Conservation (phyloP, 805 yeast genomes). For the Komagataella ulmi region DNA sequence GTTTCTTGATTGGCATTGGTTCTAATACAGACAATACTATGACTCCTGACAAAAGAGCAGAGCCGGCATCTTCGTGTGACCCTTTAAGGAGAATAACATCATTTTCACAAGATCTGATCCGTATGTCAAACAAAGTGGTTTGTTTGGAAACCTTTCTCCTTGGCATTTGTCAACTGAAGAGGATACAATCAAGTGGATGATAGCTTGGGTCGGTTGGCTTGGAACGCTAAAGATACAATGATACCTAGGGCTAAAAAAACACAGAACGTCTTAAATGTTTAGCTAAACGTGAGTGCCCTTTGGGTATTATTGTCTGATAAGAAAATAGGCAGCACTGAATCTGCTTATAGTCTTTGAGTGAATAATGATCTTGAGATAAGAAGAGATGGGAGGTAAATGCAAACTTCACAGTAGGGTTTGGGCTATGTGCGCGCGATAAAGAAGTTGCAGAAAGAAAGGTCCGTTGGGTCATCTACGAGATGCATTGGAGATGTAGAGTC, state of each 20-base stretch:
- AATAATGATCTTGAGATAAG: neutral
- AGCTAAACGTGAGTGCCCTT: neutral
- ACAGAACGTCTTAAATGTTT: neutral
- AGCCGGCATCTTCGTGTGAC: slow-evolving; percentile 58
- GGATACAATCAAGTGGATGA: neutral
- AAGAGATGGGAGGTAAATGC: neutral
- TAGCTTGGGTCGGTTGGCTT: neutral
- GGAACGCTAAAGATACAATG: neutral
- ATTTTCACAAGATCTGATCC: slow-evolving; percentile 55
- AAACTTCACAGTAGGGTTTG: neutral
- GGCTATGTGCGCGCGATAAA: neutral
- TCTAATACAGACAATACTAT: slow-evolving; percentile 68
- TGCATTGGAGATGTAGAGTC: neutral
- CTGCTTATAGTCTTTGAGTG: neutral
- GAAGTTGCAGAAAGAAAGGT: neutral
- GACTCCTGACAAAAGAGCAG: slow-evolving; percentile 64
- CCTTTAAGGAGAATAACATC: slow-evolving; percentile 81
- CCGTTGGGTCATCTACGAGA: neutral
- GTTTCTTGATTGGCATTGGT: slow-evolving; percentile 52
- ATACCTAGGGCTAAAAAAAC: neutral
- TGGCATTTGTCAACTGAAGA: neutral
- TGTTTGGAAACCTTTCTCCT: slow-evolving; percentile 1
- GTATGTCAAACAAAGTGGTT: slow-evolving; percentile 26
- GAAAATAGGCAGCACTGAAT: neutral
- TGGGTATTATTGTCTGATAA: neutral